Evolutionary conservation across 768 basidiomycete species (phyloP).

Genomic region (Calocybe cyanea): DNA sequence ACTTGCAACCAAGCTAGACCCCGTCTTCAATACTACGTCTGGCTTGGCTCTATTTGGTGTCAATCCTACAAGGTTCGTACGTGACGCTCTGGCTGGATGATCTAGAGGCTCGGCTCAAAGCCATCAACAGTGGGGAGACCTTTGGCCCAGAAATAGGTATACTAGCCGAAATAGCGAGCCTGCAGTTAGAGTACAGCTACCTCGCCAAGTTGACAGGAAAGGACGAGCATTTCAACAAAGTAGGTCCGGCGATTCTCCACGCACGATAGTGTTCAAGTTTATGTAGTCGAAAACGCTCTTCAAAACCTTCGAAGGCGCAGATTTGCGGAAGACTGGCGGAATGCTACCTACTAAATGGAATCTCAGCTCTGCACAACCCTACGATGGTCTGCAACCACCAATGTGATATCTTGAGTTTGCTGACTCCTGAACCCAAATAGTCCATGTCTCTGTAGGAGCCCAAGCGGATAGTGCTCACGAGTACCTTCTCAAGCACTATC

Average conservation of each 20-base stretch:
- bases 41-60: constrained; percentile 73
- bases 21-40: constrained; percentile 63
- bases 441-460: constrained; percentile 56
- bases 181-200: constrained; percentile 84
- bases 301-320: constrained; percentile 39
- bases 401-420: not conserved
- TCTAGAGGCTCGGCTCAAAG: not conserved
- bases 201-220: constrained; percentile 77
- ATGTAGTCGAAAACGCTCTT: constrained; percentile 47
- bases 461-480: constrained; percentile 74
- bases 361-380: constrained; percentile 40
- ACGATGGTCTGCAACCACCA: constrained; percentile 38
- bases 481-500: constrained; percentile 71
- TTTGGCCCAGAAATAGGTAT: constrained; percentile 34
- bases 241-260: constrained; percentile 22
- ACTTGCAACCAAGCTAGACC: constrained; percentile 67
- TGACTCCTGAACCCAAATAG: constrained; percentile 18
- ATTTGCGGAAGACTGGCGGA: constrained; percentile 46
- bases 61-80: constrained; percentile 55
- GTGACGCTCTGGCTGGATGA: not conserved
- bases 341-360: constrained; percentile 66
- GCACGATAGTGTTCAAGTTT: not conserved
- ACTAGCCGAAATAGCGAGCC: constrained; percentile 78
- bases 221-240: constrained; percentile 54
- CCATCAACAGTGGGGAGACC: constrained; percentile 25